Evolutionary conservation across 169 alveolate genomes (phyloP).

Genomic region (Eimeria falciformis): DNA sequence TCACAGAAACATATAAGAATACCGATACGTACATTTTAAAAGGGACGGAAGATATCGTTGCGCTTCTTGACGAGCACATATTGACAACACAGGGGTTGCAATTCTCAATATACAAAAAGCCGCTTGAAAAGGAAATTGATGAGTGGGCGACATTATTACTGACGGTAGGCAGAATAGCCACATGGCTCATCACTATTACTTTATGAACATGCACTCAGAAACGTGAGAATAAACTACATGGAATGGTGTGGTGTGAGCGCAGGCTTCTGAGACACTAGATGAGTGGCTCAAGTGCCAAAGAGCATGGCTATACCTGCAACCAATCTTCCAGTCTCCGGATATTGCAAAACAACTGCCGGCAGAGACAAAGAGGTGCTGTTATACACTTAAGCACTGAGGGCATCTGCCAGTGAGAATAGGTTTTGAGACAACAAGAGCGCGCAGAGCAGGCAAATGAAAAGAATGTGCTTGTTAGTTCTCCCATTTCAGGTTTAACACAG

Average conservation of each 20-base stretch:
- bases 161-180: constrained; percentile 12
- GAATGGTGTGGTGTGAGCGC: neutral
- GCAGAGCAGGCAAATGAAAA: neutral
- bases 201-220: too few relatives aligned
- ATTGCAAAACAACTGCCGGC: constrained; percentile 86
- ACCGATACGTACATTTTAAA: constrained; percentile 90
- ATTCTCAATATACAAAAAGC: constrained; percentile 94
- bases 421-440: neutral
- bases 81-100: constrained; percentile 95
- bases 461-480: constrained; percentile 11
- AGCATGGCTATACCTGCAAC: constrained; percentile 88
- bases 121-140: constrained; percentile 93
- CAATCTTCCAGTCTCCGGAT: constrained; percentile 89
- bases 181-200: too few relatives aligned
- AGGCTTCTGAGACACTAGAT: constrained; percentile 80
- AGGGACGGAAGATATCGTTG: constrained; percentile 91
- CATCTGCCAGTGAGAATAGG: too few relatives aligned
- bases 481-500: constrained; percentile 92
- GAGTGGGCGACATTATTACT: constrained; percentile 87
- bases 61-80: constrained; percentile 95
- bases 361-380: constrained; percentile 81
- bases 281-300: constrained; percentile 85
- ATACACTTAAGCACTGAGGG: neutral
- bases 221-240: neutral
- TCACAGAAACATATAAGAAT: constrained; percentile 86